phyloP scores from a whole-genome alignment of 805 yeast genomes.

The Metschnikowia kofuensis region DNA sequence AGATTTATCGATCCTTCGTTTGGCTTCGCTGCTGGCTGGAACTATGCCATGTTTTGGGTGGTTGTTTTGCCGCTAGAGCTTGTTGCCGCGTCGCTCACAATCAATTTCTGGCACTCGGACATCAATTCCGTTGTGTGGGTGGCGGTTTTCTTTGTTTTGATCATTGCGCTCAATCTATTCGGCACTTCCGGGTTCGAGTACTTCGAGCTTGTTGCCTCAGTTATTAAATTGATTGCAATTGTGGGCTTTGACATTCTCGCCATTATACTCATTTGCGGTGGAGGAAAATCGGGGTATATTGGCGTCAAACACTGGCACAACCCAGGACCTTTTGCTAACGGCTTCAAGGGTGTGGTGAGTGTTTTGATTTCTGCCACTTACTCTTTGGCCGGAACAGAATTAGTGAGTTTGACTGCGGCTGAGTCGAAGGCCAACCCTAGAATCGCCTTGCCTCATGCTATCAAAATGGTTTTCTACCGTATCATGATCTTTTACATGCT shows the following conservation, averaged over 20 bases:
- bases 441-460: constrained; percentile 38
- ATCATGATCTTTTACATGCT: constrained; percentile 39
- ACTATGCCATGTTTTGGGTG: constrained; percentile 45
- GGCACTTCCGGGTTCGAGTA: constrained; percentile 39
- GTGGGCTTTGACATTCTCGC: constrained; percentile 42
- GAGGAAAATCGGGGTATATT: constrained; percentile 36
- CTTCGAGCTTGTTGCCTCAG: constrained; percentile 34
- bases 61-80: constrained; percentile 41
- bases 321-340: constrained; percentile 36
- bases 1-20: constrained; percentile 43
- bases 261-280: constrained; percentile 38
- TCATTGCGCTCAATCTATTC: constrained; percentile 30
- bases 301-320: constrained; percentile 38
- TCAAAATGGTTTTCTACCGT: constrained; percentile 43
- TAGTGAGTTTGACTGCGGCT: constrained; percentile 38
- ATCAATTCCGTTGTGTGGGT: constrained; percentile 43
- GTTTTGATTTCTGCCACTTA: constrained; percentile 41
- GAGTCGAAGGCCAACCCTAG: constrained; percentile 38
- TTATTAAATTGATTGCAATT: constrained; percentile 37
- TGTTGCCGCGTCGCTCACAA: constrained; percentile 41
- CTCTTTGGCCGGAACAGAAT: constrained; percentile 43
- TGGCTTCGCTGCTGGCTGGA: constrained; percentile 47
- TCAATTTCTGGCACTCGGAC: constrained; percentile 37
- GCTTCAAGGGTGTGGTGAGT: constrained; percentile 37
- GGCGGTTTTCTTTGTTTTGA: constrained; percentile 36